phyloP scores from a whole-genome alignment of 257 asterid species.

The Sherardia arvensis region DNA sequence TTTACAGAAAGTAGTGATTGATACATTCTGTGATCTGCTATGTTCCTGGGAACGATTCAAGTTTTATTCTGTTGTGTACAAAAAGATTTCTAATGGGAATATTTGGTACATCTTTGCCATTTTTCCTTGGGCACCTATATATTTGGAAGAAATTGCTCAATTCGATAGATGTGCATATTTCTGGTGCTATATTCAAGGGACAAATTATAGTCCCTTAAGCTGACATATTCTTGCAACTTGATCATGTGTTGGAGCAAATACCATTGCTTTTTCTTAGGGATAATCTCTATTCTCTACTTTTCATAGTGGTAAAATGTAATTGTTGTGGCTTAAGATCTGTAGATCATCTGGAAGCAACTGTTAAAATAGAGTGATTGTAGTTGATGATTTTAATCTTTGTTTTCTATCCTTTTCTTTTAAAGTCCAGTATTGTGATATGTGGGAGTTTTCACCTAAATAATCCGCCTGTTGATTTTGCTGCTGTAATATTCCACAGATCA shows the following conservation, averaged over 20 bases:
- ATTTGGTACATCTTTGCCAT: neutral
- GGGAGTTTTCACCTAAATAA: neutral
- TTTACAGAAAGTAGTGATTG: neutral
- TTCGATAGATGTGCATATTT: neutral
- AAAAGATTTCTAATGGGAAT: neutral
- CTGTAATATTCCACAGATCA: conserved; percentile 41
- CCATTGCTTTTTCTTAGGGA: neutral
- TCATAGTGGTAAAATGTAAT: neutral
- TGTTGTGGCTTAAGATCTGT: neutral
- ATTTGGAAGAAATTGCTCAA: neutral
- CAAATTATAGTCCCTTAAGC: neutral
- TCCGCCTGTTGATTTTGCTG: conserved; percentile 3
- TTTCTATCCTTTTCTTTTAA: neutral
- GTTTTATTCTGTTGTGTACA: neutral
- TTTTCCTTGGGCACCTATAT: neutral
- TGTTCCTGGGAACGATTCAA: neutral
- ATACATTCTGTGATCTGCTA: too few relatives aligned
- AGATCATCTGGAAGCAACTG: neutral
- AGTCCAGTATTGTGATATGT: neutral
- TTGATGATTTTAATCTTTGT: neutral
- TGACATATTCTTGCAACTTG: neutral
- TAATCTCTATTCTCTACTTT: neutral
- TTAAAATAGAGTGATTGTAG: neutral
- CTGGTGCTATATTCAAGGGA: neutral
- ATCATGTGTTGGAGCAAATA: neutral